Conservation (phyloP, 371 early-diverging fungal genomes). For the Syncephalis plumigaleata region DNA sequence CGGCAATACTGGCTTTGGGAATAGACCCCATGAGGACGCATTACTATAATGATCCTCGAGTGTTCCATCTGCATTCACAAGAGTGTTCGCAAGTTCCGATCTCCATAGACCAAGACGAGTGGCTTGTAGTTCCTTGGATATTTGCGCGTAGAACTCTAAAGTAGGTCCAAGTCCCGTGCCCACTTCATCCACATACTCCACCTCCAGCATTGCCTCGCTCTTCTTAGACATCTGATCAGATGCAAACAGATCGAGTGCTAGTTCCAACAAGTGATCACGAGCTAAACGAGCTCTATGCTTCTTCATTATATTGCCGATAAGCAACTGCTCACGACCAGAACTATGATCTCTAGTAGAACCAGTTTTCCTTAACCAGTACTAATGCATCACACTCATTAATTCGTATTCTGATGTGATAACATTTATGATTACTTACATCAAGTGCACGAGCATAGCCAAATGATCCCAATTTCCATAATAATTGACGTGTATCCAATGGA, state of each 20-base stretch:
- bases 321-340: too few relatives aligned
- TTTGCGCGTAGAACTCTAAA: conserved; percentile 73
- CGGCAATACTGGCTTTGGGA: conserved; percentile 55
- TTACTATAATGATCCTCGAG: conserved; percentile 13
- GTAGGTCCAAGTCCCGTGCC: conserved; percentile 92
- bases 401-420: neutral
- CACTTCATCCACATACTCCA: conserved; percentile 84
- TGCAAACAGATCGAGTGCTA: neutral
- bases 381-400: neutral
- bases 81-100: conserved; percentile 3
- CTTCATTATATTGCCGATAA: too few relatives aligned
- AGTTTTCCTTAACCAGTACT: too few relatives aligned
- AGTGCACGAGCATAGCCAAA: conserved; percentile 75
- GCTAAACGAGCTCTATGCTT: conserved; percentile 1
- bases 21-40: conserved; percentile 35
- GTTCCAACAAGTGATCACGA: neutral
- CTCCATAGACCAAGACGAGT: conserved; percentile 38
- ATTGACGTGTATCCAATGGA: conserved; percentile 62
- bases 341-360: too few relatives aligned
- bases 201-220: conserved; percentile 45
- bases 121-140: conserved; percentile 56
- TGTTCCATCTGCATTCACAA: too few relatives aligned
- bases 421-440: conserved; percentile 11
- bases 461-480: conserved; percentile 62
- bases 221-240: neutral